These are phyloP conservation scores for Ceratobasidium sp. DNA, from an alignment of 1,284 basidiomycete species.

Conservation along the genomic window DNA sequence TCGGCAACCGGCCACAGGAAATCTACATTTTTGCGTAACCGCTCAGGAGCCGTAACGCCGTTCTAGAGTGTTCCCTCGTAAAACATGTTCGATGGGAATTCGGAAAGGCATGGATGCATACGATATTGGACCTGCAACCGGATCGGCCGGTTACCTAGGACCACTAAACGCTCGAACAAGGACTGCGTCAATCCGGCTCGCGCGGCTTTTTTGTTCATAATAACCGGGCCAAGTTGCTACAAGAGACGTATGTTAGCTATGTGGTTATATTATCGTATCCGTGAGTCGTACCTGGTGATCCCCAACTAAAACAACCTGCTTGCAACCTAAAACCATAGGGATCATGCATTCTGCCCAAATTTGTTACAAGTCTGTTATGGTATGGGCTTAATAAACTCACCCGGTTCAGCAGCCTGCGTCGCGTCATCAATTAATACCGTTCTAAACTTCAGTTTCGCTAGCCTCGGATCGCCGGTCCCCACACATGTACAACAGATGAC, in stretches of 20 bases:
- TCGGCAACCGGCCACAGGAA: conserved; percentile 99
- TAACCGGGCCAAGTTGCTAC: conserved; percentile 96
- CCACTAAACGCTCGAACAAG: conserved; percentile 95
- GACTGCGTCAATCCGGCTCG: conserved; percentile 97
- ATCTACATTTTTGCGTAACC: conserved; percentile 95
- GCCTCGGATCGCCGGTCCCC: conserved; percentile 93
- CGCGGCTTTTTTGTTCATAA: conserved; percentile 99
- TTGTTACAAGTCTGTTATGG: conserved; percentile 43
- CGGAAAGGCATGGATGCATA: conserved; percentile 99
- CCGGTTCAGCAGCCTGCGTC: conserved; percentile 97
- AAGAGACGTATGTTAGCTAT: conserved; percentile 27
- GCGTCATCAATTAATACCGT: conserved; percentile 99
- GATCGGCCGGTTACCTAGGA: conserved; percentile 95
- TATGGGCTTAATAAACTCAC: conserved; percentile 59
- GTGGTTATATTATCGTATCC: conserved; percentile 25
- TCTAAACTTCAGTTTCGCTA: conserved; percentile 97
- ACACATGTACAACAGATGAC: conserved; percentile 99
- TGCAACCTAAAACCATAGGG: conserved; percentile 96
- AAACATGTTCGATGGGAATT: conserved; percentile 99
- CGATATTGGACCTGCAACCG: conserved; percentile 99
- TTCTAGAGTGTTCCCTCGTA: conserved; percentile 99
- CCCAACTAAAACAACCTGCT: conserved; percentile 98
- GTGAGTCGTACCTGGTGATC: conserved; percentile 81
- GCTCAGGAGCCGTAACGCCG: conserved; percentile 97
- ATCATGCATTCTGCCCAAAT: conserved; percentile 91